Evolutionary conservation across 1,284 basidiomycete genomes (phyloP).

Genomic region (Ustilago xerochloae): DNA sequence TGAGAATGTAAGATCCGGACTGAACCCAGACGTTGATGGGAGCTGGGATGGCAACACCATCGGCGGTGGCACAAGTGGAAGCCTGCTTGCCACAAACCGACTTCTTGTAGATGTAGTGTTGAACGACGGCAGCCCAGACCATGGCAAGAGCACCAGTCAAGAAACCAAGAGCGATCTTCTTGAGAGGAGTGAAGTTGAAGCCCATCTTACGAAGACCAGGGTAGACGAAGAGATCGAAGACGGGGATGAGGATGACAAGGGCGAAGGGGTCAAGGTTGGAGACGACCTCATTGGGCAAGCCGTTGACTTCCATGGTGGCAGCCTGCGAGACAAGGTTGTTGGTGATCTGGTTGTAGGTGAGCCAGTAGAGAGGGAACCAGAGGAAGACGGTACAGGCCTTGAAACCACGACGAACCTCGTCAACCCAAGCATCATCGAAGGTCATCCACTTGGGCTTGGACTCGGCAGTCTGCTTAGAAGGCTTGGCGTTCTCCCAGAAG

Average conservation of each 20-base stretch:
- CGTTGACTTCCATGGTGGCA: slow-evolving; percentile 73
- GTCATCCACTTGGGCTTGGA: slow-evolving; percentile 69
- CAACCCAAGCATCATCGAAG: slow-evolving; percentile 75
- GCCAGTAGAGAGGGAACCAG: slow-evolving; percentile 74
- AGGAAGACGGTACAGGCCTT: slow-evolving; percentile 86
- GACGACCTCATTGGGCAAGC: slow-evolving; percentile 81
- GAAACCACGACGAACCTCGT: slow-evolving; percentile 82
- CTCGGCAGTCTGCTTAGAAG: slow-evolving; percentile 70
- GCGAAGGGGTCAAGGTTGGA: slow-evolving; percentile 81
- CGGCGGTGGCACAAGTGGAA: slow-evolving; percentile 62
- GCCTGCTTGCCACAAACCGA: slow-evolving; percentile 73
- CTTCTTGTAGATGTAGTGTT: slow-evolving; percentile 71
- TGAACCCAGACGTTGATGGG: slow-evolving; percentile 69
- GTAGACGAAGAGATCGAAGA: slow-evolving; percentile 74
- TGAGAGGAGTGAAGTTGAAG: slow-evolving; percentile 74
- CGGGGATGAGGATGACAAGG: slow-evolving; percentile 70
- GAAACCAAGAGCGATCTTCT: slow-evolving; percentile 81
- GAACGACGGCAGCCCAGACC: slow-evolving; percentile 75
- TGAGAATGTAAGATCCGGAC: slow-evolving; percentile 70
- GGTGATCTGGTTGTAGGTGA: slow-evolving; percentile 71
- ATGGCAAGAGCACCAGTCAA: slow-evolving; percentile 71
- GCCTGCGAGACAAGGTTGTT: slow-evolving; percentile 77
- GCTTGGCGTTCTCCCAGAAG: slow-evolving; percentile 85
- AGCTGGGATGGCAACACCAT: slow-evolving; percentile 44
- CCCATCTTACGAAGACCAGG: slow-evolving; percentile 77